Evolutionary conservation across 2,329 filamentous ascomycete species (phyloP).

Genomic region (Neospermospora avenae): DNA sequence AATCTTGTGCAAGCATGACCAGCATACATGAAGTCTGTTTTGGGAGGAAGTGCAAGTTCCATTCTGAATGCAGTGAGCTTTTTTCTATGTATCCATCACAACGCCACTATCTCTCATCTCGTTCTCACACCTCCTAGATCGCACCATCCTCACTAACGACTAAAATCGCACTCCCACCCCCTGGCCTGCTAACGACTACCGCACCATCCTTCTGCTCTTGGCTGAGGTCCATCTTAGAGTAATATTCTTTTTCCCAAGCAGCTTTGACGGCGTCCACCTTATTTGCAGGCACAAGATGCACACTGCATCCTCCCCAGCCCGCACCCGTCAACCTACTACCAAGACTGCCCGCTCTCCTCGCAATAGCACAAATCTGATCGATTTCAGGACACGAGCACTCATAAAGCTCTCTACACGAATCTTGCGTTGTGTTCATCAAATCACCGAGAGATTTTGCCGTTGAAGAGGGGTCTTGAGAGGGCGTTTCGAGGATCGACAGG

Average conservation of each 20-base stretch:
- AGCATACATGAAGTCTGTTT: no score
- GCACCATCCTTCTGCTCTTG: conserved; percentile 73
- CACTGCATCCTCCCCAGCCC: conserved; percentile 94
- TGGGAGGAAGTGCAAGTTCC: no score
- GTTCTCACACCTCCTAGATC: background rate
- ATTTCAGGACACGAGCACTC: conserved; percentile 91
- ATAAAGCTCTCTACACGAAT: conserved; percentile 80
- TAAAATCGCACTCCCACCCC: conserved; percentile 64
- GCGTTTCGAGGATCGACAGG: conserved; percentile 67
- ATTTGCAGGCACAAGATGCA: conserved; percentile 84
- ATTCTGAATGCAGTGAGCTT: no score
- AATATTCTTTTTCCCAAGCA: conserved; percentile 80
- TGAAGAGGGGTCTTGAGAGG: conserved; percentile 36
- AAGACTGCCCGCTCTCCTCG: conserved; percentile 72
- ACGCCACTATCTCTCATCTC: no score
- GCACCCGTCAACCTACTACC: conserved; percentile 87
- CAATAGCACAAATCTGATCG: conserved; percentile 83
- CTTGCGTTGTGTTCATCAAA: conserved; percentile 86
- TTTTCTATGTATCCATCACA: no score
- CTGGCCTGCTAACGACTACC: conserved; percentile 85
- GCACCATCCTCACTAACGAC: conserved; percentile 33
- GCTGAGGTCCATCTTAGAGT: conserved; percentile 61
- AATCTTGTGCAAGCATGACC: no score
- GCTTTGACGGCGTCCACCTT: conserved; percentile 75
- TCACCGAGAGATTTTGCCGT: conserved; percentile 57